Evolutionary conservation across 768 basidiomycete species (phyloP).

Genomic region (Termitomyces sp.): DNA sequence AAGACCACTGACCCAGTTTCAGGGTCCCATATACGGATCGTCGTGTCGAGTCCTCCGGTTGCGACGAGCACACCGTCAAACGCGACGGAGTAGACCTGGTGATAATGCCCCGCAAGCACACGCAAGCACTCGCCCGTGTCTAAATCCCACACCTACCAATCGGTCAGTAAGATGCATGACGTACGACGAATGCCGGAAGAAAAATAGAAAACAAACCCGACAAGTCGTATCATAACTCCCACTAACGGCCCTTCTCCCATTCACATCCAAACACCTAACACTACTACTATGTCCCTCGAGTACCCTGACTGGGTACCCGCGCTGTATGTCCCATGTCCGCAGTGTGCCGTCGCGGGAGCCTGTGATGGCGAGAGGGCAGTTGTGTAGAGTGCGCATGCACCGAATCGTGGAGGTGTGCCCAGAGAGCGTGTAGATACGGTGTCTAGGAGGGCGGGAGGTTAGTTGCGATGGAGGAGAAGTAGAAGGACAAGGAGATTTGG

Average conservation of each 20-base stretch:
- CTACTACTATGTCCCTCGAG: conserved; percentile 76
- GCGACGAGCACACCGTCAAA: conserved; percentile 82
- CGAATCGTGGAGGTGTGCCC: conserved; percentile 92
- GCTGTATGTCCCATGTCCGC: conserved; percentile 91
- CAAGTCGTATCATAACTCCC: conserved; percentile 92
- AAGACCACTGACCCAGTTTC: conserved; percentile 61
- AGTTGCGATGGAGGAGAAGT: not conserved
- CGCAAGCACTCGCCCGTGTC: conserved; percentile 87
- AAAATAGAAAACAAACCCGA: conserved; percentile 44
- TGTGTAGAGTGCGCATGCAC: conserved; percentile 83
- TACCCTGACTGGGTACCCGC: conserved; percentile 57
- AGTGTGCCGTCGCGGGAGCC: conserved; percentile 86
- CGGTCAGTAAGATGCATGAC: too few relatives aligned
- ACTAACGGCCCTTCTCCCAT: conserved; percentile 78
- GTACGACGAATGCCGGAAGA: not conserved
- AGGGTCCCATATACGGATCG: conserved; percentile 87
- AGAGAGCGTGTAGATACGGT: conserved; percentile 71
- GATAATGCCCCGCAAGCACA: conserved; percentile 75
- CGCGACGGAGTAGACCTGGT: conserved; percentile 88
- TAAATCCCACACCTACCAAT: conserved; percentile 74
- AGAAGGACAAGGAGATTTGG: too few relatives aligned
- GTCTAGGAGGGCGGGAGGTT: conserved; percentile 21
- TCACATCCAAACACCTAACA: conserved; percentile 86
- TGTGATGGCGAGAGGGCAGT: conserved; percentile 82
- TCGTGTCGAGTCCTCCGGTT: conserved; percentile 91